phyloP scores from a whole-genome alignment of 2,329 filamentous ascomycete species.

The Oidium heveae region DNA sequence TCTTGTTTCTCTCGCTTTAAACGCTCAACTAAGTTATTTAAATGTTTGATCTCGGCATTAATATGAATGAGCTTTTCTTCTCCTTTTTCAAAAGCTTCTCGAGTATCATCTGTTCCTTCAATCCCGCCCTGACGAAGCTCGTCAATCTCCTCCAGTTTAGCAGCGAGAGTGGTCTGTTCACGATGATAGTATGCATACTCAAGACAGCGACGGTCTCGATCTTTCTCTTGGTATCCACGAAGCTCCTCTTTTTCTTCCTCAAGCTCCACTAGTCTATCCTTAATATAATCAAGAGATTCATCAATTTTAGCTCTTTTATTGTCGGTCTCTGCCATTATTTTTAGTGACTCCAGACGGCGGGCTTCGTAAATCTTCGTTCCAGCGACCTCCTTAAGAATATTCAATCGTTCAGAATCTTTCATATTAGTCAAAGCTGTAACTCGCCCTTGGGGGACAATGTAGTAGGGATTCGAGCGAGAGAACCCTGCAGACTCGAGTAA shows the following conservation, averaged over 20 bases:
- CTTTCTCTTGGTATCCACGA: conserved; percentile 80
- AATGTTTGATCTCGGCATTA: conserved; percentile 52
- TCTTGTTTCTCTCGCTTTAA: conserved; percentile 65
- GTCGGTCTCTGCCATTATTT: conserved; percentile 92
- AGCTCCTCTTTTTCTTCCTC: conserved; percentile 96
- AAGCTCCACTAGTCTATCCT: conserved; percentile 64
- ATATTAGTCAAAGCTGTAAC: conserved; percentile 94
- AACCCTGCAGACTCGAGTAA: conserved; percentile 89
- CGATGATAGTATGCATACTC: conserved; percentile 88
- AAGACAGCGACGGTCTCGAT: conserved; percentile 70
- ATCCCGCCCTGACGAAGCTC: conserved; percentile 57
- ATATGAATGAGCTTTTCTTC: conserved; percentile 58
- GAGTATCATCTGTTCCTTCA: conserved; percentile 61
- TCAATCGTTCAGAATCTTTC: conserved; percentile 82
- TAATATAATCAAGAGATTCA: conserved; percentile 73
- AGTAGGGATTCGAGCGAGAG: conserved; percentile 92
- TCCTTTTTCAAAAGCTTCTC: conserved; percentile 47
- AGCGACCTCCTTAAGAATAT: conserved; percentile 87
- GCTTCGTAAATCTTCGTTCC: conserved; percentile 94
- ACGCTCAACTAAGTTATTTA: conserved; percentile 64
- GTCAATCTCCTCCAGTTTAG: conserved; percentile 61
- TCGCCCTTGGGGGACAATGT: conserved; percentile 92
- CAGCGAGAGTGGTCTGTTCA: conserved; percentile 57
- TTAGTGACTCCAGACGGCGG: conserved; percentile 68
- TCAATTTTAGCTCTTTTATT: conserved; percentile 91